A percentile compares a stretch with the other conserved stretches of the same genome.
phyloP scores from a whole-genome alignment of 495 filamentous ascomycete species.

The Aspergillus bertholletiae region DNA sequence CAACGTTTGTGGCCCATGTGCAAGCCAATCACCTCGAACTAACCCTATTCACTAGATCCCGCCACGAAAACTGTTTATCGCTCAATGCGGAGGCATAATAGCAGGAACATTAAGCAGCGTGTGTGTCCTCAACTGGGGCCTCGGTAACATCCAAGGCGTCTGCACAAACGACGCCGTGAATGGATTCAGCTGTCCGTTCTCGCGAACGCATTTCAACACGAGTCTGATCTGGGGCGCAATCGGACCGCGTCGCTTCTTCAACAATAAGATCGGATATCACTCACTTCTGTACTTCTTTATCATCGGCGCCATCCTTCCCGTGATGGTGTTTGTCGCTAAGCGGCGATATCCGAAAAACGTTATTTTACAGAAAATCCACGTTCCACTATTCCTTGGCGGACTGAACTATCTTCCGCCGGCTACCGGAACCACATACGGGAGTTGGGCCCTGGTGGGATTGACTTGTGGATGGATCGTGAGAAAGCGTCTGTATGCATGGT shows the following conservation, averaged over 20 bases:
- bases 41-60: conserved; percentile 50
- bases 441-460: conserved; percentile 79
- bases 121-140: conserved; percentile 80
- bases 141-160: conserved; percentile 65
- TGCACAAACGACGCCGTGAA: conserved; percentile 74
- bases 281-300: conserved; percentile 67
- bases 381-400: conserved; percentile 28
- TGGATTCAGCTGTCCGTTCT: conserved; percentile 82
- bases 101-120: conserved; percentile 70
- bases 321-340: conserved; percentile 60
- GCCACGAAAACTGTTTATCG: conserved; percentile 64
- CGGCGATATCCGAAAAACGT: conserved; percentile 25
- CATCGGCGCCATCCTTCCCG: conserved; percentile 65
- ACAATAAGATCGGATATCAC: conserved; percentile 46
- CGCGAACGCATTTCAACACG: conserved; percentile 81
- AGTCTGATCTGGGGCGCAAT: conserved; percentile 86
- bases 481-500: conserved; percentile 61
- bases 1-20: conserved; percentile 42
- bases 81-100: conserved; percentile 61
- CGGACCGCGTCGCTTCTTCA: conserved; percentile 63
- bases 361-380: conserved; percentile 21
- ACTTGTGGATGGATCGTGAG: conserved; percentile 60
- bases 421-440: conserved; percentile 78
- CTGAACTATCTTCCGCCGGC: conserved; percentile 30
- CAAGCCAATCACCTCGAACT: neutral